Evolutionary conservation across 2,329 filamentous ascomycete genomes (phyloP), one percentile per base, ranked within the genome.

Genomic region (Periconia macrospinosa): DNA sequence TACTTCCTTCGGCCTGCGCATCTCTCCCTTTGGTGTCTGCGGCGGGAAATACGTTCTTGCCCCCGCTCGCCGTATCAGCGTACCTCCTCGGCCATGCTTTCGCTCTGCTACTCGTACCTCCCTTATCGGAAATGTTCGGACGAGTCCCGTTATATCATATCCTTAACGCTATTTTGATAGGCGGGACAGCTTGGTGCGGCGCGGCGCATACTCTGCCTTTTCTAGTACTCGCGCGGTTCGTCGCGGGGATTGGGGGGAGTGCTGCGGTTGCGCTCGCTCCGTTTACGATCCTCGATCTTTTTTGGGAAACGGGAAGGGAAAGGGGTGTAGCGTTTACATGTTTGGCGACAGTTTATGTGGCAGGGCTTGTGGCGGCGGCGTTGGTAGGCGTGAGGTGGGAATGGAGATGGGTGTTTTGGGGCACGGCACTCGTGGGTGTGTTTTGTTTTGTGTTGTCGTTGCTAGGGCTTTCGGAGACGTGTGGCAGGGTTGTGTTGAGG

Each of bases 61-160:
- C 45, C 19, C n/a, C 52, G 10, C 48, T 53, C 37, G 27, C 48
- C 3, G 41, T 41, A 6, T 44, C 50, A 9, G 30, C 41, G 27
- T 53, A 48, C 33, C 45, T 88, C n/a, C 62, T 87, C 6, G 85
- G 84, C 1, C 86, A 86, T 51, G 78, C 77, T 30, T 75, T 86
- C 50, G 85, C 85, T 30, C 86, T 85, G 0, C 71, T 88, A 5
- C 64, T 89, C 3, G 88, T 86, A 81, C 87, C 86, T 2, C 86
- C 86, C 0, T 47, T 59, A 17, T 55, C 52, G 45, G 86, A 90
- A 63, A 71, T 89, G 17, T 85, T 82, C 50, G 86, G 74, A 23
- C 65, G 74, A 23, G 69, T 74, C 47, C 20, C 68, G 1, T 59
- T 75, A 2, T 77, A 70, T 56, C 57, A 69, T 48, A 56, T 54